These are phyloP conservation scores for Cyclotella distinguenda DNA, from an alignment of 108 stramenopile species.

Conservation along the genomic window DNA sequence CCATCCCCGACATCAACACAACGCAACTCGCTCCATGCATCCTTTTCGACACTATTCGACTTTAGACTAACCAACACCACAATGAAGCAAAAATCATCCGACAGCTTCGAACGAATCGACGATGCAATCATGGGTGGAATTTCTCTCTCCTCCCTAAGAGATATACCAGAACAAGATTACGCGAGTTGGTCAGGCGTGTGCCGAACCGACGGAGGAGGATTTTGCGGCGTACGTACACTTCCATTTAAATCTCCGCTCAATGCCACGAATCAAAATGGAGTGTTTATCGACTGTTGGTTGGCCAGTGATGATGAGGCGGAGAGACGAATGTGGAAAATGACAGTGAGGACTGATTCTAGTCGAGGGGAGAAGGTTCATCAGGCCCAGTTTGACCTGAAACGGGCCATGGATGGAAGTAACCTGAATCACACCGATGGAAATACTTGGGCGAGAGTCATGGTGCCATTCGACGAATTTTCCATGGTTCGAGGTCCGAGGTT, in stretches of 20 bases:
- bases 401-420: conserved; percentile 29
- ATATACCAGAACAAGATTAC: conserved; percentile 40
- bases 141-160: conserved; percentile 44
- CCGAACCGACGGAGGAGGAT: conserved; percentile 76
- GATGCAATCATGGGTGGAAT: conserved; percentile 88
- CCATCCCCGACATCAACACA: neutral
- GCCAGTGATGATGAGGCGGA: conserved; percentile 73
- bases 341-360: conserved; percentile 52
- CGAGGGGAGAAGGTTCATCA: conserved; percentile 77
- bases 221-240: conserved; percentile 73
- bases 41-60: conserved; percentile 46
- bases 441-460: conserved; percentile 52
- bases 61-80: conserved; percentile 31
- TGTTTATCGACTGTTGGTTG: conserved; percentile 61
- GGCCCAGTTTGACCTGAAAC: conserved; percentile 53
- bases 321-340: conserved; percentile 75
- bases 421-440: conserved; percentile 11
- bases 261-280: conserved; percentile 48
- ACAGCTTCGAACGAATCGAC: conserved; percentile 75
- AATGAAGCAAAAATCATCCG: conserved; percentile 42
- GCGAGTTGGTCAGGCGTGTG: conserved; percentile 76
- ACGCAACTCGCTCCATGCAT: neutral
- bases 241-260: conserved; percentile 64
- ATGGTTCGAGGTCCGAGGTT: conserved; percentile 69
- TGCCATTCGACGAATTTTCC: conserved; percentile 66